Conservation (phyloP, 768 basidiomycete species). For the Lactifluus piperatus region DNA sequence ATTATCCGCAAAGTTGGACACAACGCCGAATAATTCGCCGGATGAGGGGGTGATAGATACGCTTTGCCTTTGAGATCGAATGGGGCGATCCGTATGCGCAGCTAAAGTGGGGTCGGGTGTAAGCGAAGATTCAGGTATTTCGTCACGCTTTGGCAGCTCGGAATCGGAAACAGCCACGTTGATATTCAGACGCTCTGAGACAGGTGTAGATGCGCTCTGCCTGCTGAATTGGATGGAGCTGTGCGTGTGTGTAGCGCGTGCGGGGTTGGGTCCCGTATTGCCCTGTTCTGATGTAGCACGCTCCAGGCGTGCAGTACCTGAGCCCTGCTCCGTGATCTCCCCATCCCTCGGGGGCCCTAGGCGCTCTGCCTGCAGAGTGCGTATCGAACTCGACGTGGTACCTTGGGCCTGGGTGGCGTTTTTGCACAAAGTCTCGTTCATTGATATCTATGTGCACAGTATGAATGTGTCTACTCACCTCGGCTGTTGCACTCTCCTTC, state of each 20-base stretch:
- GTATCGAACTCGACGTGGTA: not conserved
- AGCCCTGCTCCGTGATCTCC: slow-evolving; percentile 2
- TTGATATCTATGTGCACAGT: slow-evolving; percentile 2
- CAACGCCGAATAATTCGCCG: not conserved
- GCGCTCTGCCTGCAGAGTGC: too few species aligned
- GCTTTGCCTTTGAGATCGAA: slow-evolving; percentile 1
- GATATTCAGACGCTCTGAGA: not conserved
- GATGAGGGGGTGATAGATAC: not conserved
- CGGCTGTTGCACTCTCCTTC: slow-evolving; percentile 2
- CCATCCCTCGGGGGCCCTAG: too few species aligned
- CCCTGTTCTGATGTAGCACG: not conserved
- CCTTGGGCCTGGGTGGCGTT: not conserved
- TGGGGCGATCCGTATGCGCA: not conserved
- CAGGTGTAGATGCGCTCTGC: too few species aligned
- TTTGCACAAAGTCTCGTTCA: slow-evolving; percentile 11
- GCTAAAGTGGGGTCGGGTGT: not conserved
- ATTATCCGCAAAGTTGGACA: not conserved
- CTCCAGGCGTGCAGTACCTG: slow-evolving; percentile 3
- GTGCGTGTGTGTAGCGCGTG: too few species aligned
- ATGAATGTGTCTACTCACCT: slow-evolving; percentile 12
- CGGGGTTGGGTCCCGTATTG: too few species aligned
- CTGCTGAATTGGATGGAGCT: too few species aligned
- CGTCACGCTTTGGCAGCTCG: not conserved
- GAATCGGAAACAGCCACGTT: not conserved
- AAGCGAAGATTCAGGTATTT: not conserved